These are phyloP conservation scores for Adansonia rubrostipa DNA, from an alignment of 441 rosid genomes.

Conservation along the genomic window DNA sequence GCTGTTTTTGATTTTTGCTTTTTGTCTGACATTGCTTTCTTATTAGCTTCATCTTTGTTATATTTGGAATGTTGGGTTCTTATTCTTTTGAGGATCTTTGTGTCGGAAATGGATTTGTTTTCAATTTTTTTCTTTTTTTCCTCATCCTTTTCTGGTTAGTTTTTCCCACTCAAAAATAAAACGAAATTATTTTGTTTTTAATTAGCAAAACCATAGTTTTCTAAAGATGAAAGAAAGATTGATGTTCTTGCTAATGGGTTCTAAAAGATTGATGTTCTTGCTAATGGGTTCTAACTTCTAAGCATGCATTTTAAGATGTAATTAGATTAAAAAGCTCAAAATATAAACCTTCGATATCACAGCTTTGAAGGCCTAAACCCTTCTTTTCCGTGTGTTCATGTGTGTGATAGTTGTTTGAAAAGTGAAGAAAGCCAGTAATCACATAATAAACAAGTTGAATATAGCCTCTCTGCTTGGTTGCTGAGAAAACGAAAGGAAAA, in stretches of 20 bases:
- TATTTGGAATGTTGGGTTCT: not conserved
- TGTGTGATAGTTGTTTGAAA: not conserved
- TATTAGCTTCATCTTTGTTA: not conserved
- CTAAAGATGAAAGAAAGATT: too few relatives aligned
- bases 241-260: too few relatives aligned
- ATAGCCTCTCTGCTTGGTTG: constrained; percentile 4
- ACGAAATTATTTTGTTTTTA: too few relatives aligned
- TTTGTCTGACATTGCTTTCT: not conserved
- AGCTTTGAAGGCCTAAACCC: too few relatives aligned
- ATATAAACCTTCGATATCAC: not conserved
- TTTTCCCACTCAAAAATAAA: too few relatives aligned
- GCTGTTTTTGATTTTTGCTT: not conserved
- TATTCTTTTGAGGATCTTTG: not conserved
- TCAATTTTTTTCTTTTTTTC: too few relatives aligned
- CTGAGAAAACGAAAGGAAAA: constrained; percentile 17
- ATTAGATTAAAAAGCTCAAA: not conserved
- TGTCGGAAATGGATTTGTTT: too few relatives aligned
- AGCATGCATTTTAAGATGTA: not conserved
- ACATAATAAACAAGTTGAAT: not conserved
- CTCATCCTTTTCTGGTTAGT: too few relatives aligned
- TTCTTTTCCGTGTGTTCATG: not conserved
- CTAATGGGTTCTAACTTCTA: not conserved
- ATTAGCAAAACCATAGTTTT: too few relatives aligned
- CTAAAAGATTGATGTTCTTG: too few relatives aligned
- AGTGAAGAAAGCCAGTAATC: not conserved